Base-by-base conservation (phyloP, 192 early-diverging fungal species). In the Chytriomyces confervae region DNA sequence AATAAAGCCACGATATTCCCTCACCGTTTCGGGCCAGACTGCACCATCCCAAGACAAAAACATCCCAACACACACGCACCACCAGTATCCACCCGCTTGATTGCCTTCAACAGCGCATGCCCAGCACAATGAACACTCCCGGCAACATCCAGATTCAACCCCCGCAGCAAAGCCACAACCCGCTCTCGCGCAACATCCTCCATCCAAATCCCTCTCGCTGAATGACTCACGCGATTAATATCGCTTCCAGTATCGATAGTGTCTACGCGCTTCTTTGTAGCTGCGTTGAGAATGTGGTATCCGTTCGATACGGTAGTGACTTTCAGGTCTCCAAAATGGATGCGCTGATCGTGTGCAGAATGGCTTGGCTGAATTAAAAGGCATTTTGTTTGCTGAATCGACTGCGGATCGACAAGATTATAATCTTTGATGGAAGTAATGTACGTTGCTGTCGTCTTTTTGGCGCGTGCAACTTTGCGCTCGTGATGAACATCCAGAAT, bases 231-330 rank as follows among this genome's bases (percentile, higher is more conserved):
- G 0, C 87, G 87, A 46, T 84, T 82, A 73, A 84, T 90, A 47
- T 84, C 81, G 2, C 85, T 27, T 36, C 81, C 86, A 18, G 27
- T 70, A 43, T 85, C 86, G 0, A 89, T 79, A 6, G 84, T 72
- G 65, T 91, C 89, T 0, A 90, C 23, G 45, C 84, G 78, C 29
- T 80, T 81, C 24, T 78, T 82, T 10, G 81, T 78, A 50, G 57
- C 76, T 43, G 83, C 81, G 61, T 90, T 80, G 13, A 90, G 48
- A 65, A 87, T 86, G 75, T 81, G 85, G 73, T 90, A 91, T 3
- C 90, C 90, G 64, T 86, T 90, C 1, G 87, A 87, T 5, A 78
- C 77, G 18, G 89, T 86, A n/a, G 79, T 76, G n/a, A 88, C 85
- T 87, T 75, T 57, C 20, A 57, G 48, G 11, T 6, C n/a, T 27